Base-by-base conservation (phyloP, 2,329 filamentous ascomycete species). In the Hirsutella minnesotensis region DNA sequence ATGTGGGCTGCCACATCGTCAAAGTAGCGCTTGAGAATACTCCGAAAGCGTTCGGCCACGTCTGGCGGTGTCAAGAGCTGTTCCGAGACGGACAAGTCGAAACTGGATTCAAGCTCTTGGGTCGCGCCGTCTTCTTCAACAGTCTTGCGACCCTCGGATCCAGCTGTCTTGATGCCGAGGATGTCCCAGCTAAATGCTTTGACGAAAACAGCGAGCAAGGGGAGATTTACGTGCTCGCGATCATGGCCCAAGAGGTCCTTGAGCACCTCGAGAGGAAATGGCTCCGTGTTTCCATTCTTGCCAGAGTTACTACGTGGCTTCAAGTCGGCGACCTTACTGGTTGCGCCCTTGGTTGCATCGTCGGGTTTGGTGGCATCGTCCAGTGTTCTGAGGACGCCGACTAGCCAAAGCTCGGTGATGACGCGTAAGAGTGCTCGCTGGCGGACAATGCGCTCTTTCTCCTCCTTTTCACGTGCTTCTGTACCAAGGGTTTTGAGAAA, bases 131-230 rank as follows among this genome's bases (percentile, higher is more conserved):
- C 87, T 42, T 87, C 86, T 47, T 87, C 84, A 10, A 90, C 80
- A 10, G 76, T 80, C 64, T 88, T 95, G 44, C 89, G 80, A n/a
- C 84, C 80, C 47, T 94, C 87, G 8, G 80, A 73, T 37, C 77
- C 77, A 12, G 76, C 66, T 24, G 79, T 67, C 54, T 81, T 88
- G 21, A 89, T 78, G 2, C 92, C 92, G 13, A 98, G 67, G 30
- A 96, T 77, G 64, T 98, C 94, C 89, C 90, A 98, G 49, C 84
- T 83, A 55, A 96, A 98, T 16, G 86, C 82, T 66, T 95, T 98
- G 51, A 95, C 89, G 56, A 98, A 98, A 13, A 94, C 75, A 41
- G 96, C 92, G 5, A 95, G 83, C 38, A 98, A 69, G 1, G 92
- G 88, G 36, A 98, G 66, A 56, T 96, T 98, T 43, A 79, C 70